phyloP scores from a whole-genome alignment of 495 filamentous ascomycete genomes.

The Xylaria scruposa region DNA sequence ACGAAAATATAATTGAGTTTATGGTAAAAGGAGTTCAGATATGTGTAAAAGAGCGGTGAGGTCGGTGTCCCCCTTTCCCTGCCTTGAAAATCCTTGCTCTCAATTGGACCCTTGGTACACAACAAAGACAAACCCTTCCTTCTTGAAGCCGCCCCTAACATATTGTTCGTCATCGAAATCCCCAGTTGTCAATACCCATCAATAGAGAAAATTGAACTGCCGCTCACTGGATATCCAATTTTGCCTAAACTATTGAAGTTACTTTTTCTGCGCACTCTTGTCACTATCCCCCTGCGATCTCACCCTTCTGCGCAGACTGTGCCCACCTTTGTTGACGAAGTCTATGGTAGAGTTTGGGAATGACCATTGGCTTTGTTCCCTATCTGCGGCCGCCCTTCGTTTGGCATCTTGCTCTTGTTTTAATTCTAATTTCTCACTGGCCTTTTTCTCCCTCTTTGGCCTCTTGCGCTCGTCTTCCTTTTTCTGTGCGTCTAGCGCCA shows the following conservation, averaged over 20 bases:
- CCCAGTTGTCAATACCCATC: background rate
- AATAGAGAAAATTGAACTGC: background rate
- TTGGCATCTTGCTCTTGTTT: background rate
- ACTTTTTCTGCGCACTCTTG: background rate
- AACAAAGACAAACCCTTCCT: too few relatives aligned
- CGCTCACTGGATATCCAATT: background rate
- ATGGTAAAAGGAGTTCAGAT: too few relatives aligned
- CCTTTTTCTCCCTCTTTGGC: background rate
- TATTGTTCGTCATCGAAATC: too few relatives aligned
- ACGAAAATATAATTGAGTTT: too few relatives aligned
- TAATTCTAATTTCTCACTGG: background rate
- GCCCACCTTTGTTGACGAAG: background rate
- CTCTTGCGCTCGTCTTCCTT: background rate
- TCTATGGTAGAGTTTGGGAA: too few relatives aligned
- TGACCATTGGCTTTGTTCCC: background rate
- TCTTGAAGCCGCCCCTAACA: too few relatives aligned
- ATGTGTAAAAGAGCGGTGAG: too few relatives aligned
- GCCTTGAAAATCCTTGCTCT: too few relatives aligned
- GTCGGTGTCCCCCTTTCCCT: too few relatives aligned
- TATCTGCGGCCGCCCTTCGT: background rate
- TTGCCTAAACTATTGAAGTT: background rate
- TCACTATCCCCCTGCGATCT: background rate
- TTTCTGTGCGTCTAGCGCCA: background rate
- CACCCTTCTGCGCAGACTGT: background rate
- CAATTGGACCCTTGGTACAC: too few relatives aligned